Conservation (phyloP, 192 early-diverging fungal genomes). For the Gamsiella multidivaricata region DNA sequence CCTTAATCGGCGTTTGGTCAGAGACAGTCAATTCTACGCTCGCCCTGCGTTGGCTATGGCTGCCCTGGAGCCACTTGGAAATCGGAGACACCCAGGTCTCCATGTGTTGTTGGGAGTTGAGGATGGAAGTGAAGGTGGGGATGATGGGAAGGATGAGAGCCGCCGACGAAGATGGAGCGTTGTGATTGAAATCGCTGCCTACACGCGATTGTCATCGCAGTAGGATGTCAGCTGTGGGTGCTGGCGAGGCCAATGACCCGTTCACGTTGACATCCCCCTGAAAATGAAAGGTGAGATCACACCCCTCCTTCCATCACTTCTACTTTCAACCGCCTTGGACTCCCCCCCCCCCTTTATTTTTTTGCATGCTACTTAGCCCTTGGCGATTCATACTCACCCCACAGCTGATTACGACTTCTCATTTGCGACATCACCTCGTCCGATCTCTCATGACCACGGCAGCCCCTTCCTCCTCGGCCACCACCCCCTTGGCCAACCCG, state of each 20-base stretch:
- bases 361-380: neutral
- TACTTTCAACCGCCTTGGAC: neutral
- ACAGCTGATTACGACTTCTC: neutral
- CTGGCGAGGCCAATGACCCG: neutral
- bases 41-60: neutral
- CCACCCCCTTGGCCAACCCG: conserved; percentile 17
- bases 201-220: neutral
- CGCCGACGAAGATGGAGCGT: neutral
- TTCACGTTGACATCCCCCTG: conserved; percentile 1
- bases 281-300: neutral
- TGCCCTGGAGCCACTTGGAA: conserved; percentile 29
- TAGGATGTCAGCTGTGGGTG: neutral
- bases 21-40: neutral
- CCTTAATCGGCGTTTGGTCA: too few relatives aligned
- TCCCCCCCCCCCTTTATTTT: neutral
- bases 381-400: neutral
- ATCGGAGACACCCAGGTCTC: conserved; percentile 33
- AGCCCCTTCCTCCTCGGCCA: neutral
- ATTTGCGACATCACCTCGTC: neutral
- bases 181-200: neutral
- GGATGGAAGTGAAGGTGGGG: neutral
- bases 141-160: neutral
- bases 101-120: neutral
- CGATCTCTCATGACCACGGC: conserved; percentile 15
- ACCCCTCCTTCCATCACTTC: too few relatives aligned